Conservation (phyloP, 2,329 filamentous ascomycete species). For the Paracamarosporium sp. region DNA sequence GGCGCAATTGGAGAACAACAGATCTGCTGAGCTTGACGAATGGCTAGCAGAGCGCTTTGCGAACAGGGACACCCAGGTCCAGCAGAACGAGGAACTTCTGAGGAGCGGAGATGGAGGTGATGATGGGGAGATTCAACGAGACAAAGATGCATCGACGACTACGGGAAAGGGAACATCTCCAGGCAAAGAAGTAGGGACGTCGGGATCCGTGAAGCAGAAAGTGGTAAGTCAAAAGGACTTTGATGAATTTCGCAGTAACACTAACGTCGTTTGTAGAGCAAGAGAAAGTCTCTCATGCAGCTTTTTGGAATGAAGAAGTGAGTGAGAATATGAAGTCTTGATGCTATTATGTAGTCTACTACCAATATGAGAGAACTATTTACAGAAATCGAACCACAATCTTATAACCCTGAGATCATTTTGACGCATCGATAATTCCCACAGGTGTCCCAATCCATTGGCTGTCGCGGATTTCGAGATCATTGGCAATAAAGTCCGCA, state of each 20-base stretch:
- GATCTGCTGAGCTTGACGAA: not conserved
- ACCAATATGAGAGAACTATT: too few species aligned
- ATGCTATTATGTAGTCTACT: not conserved
- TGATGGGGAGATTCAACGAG: not conserved
- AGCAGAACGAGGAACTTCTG: not conserved
- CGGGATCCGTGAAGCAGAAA: not conserved
- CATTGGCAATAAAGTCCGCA: conserved; percentile 52
- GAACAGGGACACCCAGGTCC: not conserved
- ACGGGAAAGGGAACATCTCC: not conserved
- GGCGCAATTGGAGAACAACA: not conserved
- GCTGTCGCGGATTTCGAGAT: conserved; percentile 41
- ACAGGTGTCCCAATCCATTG: conserved; percentile 45
- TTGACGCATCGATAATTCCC: conserved; percentile 40
- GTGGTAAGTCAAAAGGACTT: not conserved
- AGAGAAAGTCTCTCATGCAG: not conserved
- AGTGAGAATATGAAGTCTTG: not conserved
- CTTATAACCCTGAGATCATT: not conserved
- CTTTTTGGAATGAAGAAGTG: not conserved
- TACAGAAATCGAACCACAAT: not conserved
- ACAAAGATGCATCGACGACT: not conserved
- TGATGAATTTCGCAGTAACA: not conserved
- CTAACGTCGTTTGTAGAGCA: not conserved
- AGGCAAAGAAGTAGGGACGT: not conserved
- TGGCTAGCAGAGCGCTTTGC: not conserved
- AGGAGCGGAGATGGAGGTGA: not conserved